Percentiles rank a stretch among this genome's conserved stretches.
These are phyloP conservation scores for Posidonia oceanica DNA, from an alignment of 116 monocot genomes.

Conservation along the genomic window DNA sequence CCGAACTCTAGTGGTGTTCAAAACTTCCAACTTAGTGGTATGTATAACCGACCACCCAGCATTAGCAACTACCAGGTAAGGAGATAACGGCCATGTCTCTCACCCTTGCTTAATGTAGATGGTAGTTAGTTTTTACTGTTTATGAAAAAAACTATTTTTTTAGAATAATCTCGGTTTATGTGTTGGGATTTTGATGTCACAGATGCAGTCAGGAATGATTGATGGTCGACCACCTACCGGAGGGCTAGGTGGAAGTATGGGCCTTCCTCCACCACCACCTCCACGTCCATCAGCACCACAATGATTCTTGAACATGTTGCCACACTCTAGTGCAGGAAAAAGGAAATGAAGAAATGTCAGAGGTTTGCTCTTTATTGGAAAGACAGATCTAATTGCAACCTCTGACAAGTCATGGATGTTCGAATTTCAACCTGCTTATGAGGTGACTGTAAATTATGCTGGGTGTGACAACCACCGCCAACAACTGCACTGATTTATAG, in stretches of 20 bases:
- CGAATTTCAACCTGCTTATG: too few species aligned
- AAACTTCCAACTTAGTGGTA: conserved; percentile 43
- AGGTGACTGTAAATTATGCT: too few species aligned
- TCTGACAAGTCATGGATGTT: too few species aligned
- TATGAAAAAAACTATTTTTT: neutral
- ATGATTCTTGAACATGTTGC: neutral
- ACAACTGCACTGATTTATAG: too few species aligned
- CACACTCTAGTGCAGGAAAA: too few species aligned
- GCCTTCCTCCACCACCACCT: conserved; percentile 52
- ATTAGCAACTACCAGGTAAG: conserved; percentile 67
- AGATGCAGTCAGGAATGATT: conserved; percentile 60
- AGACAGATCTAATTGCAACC: too few species aligned
- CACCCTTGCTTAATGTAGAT: neutral
- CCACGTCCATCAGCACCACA: conserved; percentile 46
- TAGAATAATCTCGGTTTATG: neutral
- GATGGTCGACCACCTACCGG: conserved; percentile 39
- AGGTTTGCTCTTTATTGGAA: too few species aligned
- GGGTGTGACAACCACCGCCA: too few species aligned
- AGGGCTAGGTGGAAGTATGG: conserved; percentile 52
- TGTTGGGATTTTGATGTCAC: neutral
- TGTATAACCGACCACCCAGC: conserved; percentile 66
- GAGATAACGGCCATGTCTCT: neutral
- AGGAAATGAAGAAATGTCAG: too few species aligned
- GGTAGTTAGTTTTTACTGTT: neutral
- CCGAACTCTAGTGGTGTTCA: conserved; percentile 33